Evolutionary conservation across 805 yeast genomes (phyloP).

Genomic region (Metschnikowia lachancei): DNA sequence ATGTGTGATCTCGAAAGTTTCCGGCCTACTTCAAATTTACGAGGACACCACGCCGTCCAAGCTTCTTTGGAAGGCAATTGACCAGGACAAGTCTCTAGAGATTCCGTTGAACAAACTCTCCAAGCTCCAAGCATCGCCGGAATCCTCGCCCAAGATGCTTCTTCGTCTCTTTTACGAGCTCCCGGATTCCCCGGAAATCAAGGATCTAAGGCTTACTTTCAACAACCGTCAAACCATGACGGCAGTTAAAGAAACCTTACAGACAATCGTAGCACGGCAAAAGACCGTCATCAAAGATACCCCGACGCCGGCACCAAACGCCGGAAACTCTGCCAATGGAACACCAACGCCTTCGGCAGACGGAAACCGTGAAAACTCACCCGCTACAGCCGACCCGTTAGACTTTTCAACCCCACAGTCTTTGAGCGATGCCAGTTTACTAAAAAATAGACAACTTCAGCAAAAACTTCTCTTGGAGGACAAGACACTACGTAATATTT

Average conservation of each 20-base stretch:
- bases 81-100: slow-evolving; percentile 34
- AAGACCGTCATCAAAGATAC: slow-evolving; percentile 50
- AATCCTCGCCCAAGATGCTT: slow-evolving; percentile 63
- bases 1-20: slow-evolving; percentile 51
- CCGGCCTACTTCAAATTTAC: slow-evolving; percentile 54
- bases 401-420: slow-evolving; percentile 27
- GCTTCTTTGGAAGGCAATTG: slow-evolving; percentile 58
- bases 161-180: slow-evolving; percentile 52
- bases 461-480: slow-evolving; percentile 72
- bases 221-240: slow-evolving; percentile 75
- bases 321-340: slow-evolving; percentile 2
- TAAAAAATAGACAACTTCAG: slow-evolving; percentile 74
- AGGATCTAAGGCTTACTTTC: slow-evolving; percentile 52
- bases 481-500: slow-evolving; percentile 64
- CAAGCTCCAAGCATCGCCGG: slow-evolving; percentile 69
- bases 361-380: slow-evolving; percentile 21
- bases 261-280: slow-evolving; percentile 65
- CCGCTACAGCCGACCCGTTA: slow-evolving; percentile 18
- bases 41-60: slow-evolving; percentile 58
- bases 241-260: slow-evolving; percentile 62
- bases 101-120: slow-evolving; percentile 36
- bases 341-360: slow-evolving; percentile 26
- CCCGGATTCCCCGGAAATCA: slow-evolving; percentile 31
- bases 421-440: slow-evolving; percentile 45
- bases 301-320: slow-evolving; percentile 9